phyloP scores from a whole-genome alignment of 2,329 filamentous ascomycete genomes.

The Colletotrichum acutatum region DNA sequence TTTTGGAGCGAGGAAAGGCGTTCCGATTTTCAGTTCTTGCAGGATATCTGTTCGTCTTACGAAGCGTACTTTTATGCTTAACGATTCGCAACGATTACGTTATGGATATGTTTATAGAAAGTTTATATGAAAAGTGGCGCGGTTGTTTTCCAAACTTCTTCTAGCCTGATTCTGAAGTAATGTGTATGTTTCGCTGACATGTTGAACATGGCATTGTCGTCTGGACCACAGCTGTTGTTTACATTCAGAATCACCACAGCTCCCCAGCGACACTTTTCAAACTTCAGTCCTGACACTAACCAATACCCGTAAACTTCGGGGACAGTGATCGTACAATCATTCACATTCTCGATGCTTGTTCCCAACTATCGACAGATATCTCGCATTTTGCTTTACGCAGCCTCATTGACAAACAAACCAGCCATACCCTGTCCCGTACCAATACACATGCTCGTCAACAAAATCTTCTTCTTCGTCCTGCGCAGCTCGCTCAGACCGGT shows the following conservation, averaged over 20 bases:
- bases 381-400: slow-evolving; percentile 12
- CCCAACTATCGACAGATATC: too few species aligned
- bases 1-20: slow-evolving; percentile 6
- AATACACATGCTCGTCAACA: slow-evolving; percentile 92
- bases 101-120: slow-evolving; percentile 8
- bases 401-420: slow-evolving; percentile 72
- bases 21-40: neutral
- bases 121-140: slow-evolving; percentile 15
- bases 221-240: neutral
- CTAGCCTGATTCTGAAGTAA: too few species aligned
- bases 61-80: neutral
- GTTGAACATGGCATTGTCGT: too few species aligned
- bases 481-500: slow-evolving; percentile 89
- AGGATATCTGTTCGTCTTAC: neutral
- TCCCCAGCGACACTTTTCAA: too few species aligned
- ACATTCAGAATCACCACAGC: neutral
- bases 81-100: slow-evolving; percentile 11
- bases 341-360: neutral
- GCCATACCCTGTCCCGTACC: slow-evolving; percentile 78
- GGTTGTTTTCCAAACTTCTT: neutral
- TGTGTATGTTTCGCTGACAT: too few species aligned
- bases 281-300: too few species aligned
- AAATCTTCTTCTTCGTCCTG: slow-evolving; percentile 87
- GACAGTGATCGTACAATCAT: neutral
- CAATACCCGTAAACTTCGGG: neutral